Percentiles rank a stretch among this genome's conserved stretches.
These are phyloP conservation scores for Cadophora sp. DNA, from an alignment of 2,329 filamentous ascomycete species.

Conservation along the genomic window DNA sequence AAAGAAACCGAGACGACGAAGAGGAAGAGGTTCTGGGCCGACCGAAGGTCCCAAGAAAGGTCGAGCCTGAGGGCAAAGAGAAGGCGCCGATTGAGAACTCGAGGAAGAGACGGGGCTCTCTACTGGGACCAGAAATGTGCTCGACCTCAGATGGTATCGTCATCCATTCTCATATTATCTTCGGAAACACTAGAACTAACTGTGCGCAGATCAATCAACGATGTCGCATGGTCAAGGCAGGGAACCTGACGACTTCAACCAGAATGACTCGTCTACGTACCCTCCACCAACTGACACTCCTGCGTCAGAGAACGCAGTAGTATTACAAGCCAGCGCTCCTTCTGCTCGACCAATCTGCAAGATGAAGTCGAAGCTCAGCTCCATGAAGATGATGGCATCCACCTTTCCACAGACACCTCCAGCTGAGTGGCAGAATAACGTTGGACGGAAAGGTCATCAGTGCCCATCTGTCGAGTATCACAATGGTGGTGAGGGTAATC, in stretches of 20 bases:
- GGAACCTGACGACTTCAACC: neutral
- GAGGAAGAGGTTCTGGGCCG: neutral
- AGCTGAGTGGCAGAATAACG: neutral
- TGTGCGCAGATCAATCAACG: neutral
- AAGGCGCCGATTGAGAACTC: neutral
- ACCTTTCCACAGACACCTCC: neutral
- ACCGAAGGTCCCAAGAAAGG: neutral
- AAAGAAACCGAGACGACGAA: slow-evolving; percentile 5
- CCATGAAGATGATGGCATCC: neutral
- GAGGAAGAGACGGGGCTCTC: neutral
- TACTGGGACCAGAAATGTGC: neutral
- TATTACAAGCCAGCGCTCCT: neutral
- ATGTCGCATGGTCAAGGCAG: neutral
- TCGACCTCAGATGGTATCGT: neutral
- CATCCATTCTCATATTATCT: neutral
- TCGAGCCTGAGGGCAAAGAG: neutral
- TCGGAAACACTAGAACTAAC: neutral
- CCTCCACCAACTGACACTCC: neutral
- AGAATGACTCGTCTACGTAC: neutral
- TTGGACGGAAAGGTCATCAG: neutral
- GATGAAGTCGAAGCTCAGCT: neutral
- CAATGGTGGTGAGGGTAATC: neutral
- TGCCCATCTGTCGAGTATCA: neutral
- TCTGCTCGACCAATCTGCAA: neutral
- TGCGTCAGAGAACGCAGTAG: neutral